Percentiles rank a stretch among this genome's conserved stretches.
phyloP scores from a whole-genome alignment of 1,139 yeast species.

The Barnettozyma hawaiiensis region DNA sequence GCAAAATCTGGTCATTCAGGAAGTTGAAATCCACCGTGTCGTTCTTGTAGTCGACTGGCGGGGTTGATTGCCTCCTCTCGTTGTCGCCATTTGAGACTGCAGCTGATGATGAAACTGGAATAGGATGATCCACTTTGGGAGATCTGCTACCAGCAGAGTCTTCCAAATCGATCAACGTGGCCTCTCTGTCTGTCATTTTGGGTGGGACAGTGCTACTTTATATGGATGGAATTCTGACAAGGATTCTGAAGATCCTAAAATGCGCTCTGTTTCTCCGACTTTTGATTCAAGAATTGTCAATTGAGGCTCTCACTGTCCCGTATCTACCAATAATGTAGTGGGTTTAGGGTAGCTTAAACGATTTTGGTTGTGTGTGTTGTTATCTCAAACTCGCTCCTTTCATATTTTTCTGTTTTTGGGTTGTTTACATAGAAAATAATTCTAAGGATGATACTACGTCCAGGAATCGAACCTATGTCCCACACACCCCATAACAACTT shows the following conservation, averaged over 20 bases:
- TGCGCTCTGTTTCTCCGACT: neutral
- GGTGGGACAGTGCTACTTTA: too few relatives aligned
- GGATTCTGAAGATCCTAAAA: neutral
- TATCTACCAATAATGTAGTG: neutral
- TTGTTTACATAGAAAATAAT: neutral
- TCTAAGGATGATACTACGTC: neutral
- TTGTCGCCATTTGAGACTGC: conserved; percentile 9
- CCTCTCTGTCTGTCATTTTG: conserved; percentile 1
- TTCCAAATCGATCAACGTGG: conserved; percentile 8
- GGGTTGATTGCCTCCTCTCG: conserved; percentile 8
- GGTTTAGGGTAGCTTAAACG: neutral
- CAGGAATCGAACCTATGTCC: neutral
- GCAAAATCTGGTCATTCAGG: conserved; percentile 27
- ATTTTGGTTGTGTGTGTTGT: neutral
- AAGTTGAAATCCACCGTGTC: conserved; percentile 17
- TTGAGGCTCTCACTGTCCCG: too few relatives aligned
- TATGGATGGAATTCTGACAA: neutral
- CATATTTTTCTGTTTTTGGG: too few relatives aligned
- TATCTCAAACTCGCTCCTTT: neutral
- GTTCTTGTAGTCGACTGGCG: conserved; percentile 2
- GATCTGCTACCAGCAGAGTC: neutral
- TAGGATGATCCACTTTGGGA: neutral
- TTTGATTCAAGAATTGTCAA: neutral
- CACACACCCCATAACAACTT: too few relatives aligned
- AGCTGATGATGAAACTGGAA: conserved; percentile 1